These are phyloP conservation scores for Euclidium syriacum DNA, from an alignment of 345 rosid genomes.

Conservation along the genomic window DNA sequence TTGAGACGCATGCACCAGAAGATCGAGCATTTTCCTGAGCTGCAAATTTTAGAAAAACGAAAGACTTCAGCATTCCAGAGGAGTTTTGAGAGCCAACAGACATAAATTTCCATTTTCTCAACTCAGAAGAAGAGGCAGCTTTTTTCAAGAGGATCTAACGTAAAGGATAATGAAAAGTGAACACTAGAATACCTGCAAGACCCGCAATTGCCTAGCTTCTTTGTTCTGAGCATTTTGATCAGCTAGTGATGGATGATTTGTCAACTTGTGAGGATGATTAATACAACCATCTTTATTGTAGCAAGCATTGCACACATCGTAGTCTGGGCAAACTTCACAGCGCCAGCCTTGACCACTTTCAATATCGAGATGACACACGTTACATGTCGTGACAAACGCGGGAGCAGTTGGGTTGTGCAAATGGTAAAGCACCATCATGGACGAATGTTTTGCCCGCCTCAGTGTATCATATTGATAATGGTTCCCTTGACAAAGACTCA, in stretches of 20 bases:
- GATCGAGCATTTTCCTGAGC: constrained; percentile 99
- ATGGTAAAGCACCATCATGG: constrained; percentile 99
- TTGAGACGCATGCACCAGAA: constrained; percentile 94
- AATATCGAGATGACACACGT: constrained; percentile 76
- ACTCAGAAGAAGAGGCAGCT: background rate
- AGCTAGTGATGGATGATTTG: constrained; percentile 79
- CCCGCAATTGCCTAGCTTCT: constrained; percentile 93
- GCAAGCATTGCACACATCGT: constrained; percentile 87
- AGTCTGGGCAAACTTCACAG: constrained; percentile 95
- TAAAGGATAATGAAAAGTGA: background rate
- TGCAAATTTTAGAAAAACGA: constrained; percentile 37
- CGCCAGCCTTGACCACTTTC: constrained; percentile 99
- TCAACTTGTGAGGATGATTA: constrained; percentile 96
- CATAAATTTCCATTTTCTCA: background rate
- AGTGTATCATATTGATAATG: constrained; percentile 98
- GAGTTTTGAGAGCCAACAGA: constrained; percentile 9
- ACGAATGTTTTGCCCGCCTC: constrained; percentile 97
- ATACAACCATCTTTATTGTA: constrained; percentile 70
- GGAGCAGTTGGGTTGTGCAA: constrained; percentile 99
- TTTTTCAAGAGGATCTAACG: background rate
- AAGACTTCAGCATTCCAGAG: background rate
- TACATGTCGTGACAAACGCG: constrained; percentile 94
- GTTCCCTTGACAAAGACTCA: constrained; percentile 98
- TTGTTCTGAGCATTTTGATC: constrained; percentile 96
- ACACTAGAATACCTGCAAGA: constrained; percentile 51